Evolutionary conservation across 1,139 yeast species (phyloP).

Genomic region (Meyerozyma sp.): DNA sequence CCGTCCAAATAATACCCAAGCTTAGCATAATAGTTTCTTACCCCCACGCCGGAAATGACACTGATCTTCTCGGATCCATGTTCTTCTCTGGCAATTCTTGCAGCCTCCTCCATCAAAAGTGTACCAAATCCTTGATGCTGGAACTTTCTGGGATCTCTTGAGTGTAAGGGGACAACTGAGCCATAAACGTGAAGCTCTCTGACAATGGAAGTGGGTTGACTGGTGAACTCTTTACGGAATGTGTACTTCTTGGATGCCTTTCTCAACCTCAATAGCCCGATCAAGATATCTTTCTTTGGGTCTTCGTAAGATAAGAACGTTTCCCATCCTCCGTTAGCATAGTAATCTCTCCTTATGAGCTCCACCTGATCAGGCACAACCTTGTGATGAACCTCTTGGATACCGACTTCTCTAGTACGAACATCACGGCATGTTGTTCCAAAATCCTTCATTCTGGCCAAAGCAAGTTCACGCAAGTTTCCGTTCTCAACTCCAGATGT

Average conservation of each 20-base stretch:
- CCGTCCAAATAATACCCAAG: conserved; percentile 92
- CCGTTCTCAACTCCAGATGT: conserved; percentile 99
- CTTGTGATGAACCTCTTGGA: conserved; percentile 96
- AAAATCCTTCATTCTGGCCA: conserved; percentile 96
- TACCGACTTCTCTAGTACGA: conserved; percentile 98
- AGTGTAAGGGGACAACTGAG: conserved; percentile 92
- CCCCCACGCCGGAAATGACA: conserved; percentile 97
- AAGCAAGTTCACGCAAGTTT: conserved; percentile 87
- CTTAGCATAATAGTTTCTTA: conserved; percentile 88
- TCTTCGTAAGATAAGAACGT: conserved; percentile 94
- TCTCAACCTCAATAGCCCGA: conserved; percentile 84
- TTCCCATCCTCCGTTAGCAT: conserved; percentile 99
- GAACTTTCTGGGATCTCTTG: conserved; percentile 96
- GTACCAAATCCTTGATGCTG: conserved; percentile 99
- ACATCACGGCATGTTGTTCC: conserved; percentile 96
- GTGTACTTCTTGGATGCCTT: conserved; percentile 88
- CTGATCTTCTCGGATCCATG: conserved; percentile 89
- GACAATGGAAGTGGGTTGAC: conserved; percentile 86
- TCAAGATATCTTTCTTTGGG: conserved; percentile 91
- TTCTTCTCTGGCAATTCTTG: conserved; percentile 89
- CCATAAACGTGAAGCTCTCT: conserved; percentile 97
- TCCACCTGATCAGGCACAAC: conserved; percentile 98
- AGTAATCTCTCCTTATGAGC: conserved; percentile 88
- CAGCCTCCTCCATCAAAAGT: conserved; percentile 96
- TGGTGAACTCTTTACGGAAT: conserved; percentile 79